Percentiles rank a stretch among this genome's conserved stretches.
phyloP scores from a whole-genome alignment of 192 early-diverging fungal genomes.

The Pilaira anomala region DNA sequence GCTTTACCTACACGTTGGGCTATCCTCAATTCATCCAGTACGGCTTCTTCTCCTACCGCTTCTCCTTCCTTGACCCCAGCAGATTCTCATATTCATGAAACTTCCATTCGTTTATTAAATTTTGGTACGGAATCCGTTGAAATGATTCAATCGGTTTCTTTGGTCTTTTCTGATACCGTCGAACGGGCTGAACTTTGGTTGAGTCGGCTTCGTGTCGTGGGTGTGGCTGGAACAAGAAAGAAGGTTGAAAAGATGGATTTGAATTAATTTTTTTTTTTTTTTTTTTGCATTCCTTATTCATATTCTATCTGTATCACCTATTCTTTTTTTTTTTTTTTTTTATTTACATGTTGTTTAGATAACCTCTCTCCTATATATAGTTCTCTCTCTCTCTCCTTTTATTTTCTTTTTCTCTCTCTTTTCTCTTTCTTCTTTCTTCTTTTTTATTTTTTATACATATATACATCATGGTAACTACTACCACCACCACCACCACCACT shows the following conservation, averaged over 20 bases:
- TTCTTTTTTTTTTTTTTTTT: too few species aligned
- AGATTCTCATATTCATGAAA: conserved; percentile 26
- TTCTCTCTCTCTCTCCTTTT: too few species aligned
- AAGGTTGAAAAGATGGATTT: too few species aligned
- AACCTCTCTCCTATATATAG: too few species aligned
- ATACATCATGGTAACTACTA: too few species aligned
- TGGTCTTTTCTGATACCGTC: conserved; percentile 68
- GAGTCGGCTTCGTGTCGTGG: conserved; percentile 43
- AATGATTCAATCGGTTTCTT: conserved; percentile 63
- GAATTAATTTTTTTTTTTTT: too few species aligned
- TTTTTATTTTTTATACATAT: too few species aligned
- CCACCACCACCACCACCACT: too few species aligned
- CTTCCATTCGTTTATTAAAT: conserved; percentile 47
- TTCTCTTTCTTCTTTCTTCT: too few species aligned
- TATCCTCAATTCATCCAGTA: conserved; percentile 29
- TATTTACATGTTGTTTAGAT: too few species aligned
- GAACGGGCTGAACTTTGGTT: conserved; percentile 63
- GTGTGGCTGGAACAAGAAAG: neutral
- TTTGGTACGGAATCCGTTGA: conserved; percentile 72
- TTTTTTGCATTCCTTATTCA: neutral
- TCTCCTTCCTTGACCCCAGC: neutral
- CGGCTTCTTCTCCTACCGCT: neutral
- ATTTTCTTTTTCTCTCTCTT: too few species aligned
- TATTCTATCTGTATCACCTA: too few species aligned
- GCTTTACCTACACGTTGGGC: conserved; percentile 78